Base-by-base conservation (phyloP, 148 eudicot genomes). In the Spergularia bocconei region DNA sequence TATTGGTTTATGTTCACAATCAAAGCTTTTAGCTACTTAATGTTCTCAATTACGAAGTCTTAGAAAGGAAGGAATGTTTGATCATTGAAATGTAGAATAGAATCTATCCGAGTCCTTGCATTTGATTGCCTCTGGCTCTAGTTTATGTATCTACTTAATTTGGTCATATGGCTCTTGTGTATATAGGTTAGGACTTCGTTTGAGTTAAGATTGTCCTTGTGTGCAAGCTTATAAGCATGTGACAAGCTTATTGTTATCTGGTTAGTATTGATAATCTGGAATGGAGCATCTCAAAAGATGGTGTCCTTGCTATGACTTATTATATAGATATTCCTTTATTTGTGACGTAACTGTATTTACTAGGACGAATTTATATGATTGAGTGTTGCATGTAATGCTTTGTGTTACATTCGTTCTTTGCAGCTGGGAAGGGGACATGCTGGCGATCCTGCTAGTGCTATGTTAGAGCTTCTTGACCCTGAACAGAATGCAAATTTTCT, bases 361-460 rank as follows among this genome's bases (percentile, higher is more conserved):
- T 15, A 19, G 9, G 21, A 51, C 19, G 52, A 20, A 61, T 47
- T 36, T 23, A 15, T 38, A 21, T 54, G 10, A 53, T 70, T 48
- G 58, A 39, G 41, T 65, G 36, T 11, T 23, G 13, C 33, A 6
- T 58, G 29, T 72, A 56, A 67, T 38, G 20, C 54, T 67, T 15
- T 29, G 2, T 20, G 48, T 50, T 53, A 38, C 70, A 61, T 71
- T 48, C 60, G 15, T 19, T 73, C 56, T 15, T 84, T 71, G 74
- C 93, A 94, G 99, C 80, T 92, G 84, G 99, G 97, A 80, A 88
- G 91, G 67, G 99, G 97, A 71, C 94, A 95, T 85, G 88, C 97
- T 51, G 99, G 97, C 69, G 99, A 95, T 85, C 99, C 99, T 44
- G 99, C 99, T 41, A 95, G 99, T 90, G 99, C 99, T 79, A 92